phyloP scores from a whole-genome alignment of 176 grass and related monocot species.

The Ananas comosus region DNA sequence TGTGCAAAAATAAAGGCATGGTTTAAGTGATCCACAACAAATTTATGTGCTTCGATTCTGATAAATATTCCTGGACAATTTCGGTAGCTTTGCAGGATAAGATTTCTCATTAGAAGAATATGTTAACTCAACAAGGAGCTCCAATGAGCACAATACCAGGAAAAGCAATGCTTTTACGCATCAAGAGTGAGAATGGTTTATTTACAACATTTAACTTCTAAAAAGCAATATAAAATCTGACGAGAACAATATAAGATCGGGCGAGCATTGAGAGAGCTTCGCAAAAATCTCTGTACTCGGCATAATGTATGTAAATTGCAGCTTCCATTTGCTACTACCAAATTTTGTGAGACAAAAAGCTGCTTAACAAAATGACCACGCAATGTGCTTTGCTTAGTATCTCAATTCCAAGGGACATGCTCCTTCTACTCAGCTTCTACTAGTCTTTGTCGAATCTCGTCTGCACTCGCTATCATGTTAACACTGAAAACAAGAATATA shows the following conservation, averaged over 20 bases:
- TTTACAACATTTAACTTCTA: too few relatives aligned
- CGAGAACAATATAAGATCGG: not conserved
- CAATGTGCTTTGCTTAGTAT: not conserved
- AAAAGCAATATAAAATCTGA: too few relatives aligned
- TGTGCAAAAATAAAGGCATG: too few relatives aligned
- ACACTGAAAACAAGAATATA: slow-evolving; percentile 24
- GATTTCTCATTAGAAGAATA: too few relatives aligned
- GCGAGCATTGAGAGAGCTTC: not conserved
- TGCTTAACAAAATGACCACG: not conserved
- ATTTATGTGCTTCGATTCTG: too few relatives aligned
- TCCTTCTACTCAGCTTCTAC: slow-evolving; percentile 27
- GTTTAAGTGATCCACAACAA: too few relatives aligned
- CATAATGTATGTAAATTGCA: not conserved
- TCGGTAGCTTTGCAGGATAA: too few relatives aligned
- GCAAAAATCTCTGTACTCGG: not conserved
- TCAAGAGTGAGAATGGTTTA: too few relatives aligned
- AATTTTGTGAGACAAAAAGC: not conserved
- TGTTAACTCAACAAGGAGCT: too few relatives aligned
- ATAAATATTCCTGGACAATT: too few relatives aligned
- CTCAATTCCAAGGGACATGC: not conserved
- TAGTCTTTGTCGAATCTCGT: slow-evolving; percentile 56
- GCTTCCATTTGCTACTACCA: not conserved
- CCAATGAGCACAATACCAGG: too few relatives aligned
- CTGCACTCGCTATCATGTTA: slow-evolving; percentile 31
- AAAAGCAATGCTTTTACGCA: too few relatives aligned